Base-by-base conservation (phyloP, 2,329 filamentous ascomycete species). In the Byssothecium circinans region DNA sequence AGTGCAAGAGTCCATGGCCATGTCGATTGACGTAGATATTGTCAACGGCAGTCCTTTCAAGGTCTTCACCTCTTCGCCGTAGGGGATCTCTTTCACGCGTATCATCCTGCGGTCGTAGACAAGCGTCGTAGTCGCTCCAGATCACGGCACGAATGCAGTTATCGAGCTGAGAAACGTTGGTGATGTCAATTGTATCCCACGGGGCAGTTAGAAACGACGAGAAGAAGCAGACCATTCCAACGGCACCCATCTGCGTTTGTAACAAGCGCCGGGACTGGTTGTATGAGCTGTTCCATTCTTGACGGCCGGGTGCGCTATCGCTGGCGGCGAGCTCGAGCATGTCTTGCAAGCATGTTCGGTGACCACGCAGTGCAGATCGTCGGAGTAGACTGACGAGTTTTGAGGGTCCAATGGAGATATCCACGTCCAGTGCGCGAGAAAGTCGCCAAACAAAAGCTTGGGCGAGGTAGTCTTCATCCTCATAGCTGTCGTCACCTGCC, bases 381-480 rank as follows among this genome's bases (percentile, higher is more conserved):
- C n/a, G 25, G 12, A 47, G 23, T 5, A 37, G 33, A 2, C 15
- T 7, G 1, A 42, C 17, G 3, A 47, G n/a, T 19, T 19, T 37
- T 8, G 41, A 29, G 4, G 22, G 14, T 5, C 27, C 15, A 12
- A 47, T 38, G 10, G 29, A 15, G 8, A 42, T 12, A 15, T 34
- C 17, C 2, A 35, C 22, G 4, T 8, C 38, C 2, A 47, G 25
- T 12, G 45, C 45, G 14, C 45, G 22, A 8, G 45, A 36, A 11
- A 53, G 41, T 6, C 47, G 47, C 51, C 47, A 53, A 12, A 48
- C 3, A 47, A 47, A 53, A 2, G 51, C 51, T 22, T 53, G 51
- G 4, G 51, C 27, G 8, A 47, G 35, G 18, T 45, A 47, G 19
- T 53, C 51, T 11, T 33, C 45, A 33, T 50, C 43, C 32, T 53